Evolutionary conservation across 1,284 basidiomycete species (phyloP).

Genomic region (Moesziomyces antarcticus): DNA sequence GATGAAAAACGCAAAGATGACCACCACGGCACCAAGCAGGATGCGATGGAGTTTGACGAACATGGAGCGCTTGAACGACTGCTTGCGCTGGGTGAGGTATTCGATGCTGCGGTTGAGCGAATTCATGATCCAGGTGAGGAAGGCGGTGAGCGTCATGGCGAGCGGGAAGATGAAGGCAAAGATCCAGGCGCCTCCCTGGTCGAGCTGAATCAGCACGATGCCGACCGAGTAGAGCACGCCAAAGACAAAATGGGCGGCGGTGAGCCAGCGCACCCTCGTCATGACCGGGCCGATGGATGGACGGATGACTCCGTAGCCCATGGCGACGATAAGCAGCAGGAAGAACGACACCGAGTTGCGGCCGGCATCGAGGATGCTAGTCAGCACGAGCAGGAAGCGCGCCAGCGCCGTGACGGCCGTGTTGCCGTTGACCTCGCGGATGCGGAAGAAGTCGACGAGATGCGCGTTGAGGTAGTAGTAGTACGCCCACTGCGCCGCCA

Average conservation of each 20-base stretch:
- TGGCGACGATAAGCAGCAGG: slow-evolving; percentile 84
- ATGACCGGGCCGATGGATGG: slow-evolving; percentile 83
- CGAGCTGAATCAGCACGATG: slow-evolving; percentile 76
- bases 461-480: slow-evolving; percentile 61
- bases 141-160: slow-evolving; percentile 90
- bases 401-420: slow-evolving; percentile 53
- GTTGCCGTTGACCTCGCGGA: slow-evolving; percentile 43
- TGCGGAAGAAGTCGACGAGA: slow-evolving; percentile 59
- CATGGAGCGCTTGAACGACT: slow-evolving; percentile 66
- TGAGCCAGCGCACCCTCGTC: slow-evolving; percentile 80
- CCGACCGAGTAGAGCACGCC: slow-evolving; percentile 76
- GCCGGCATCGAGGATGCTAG: slow-evolving; percentile 83
- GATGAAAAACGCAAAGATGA: slow-evolving; percentile 86
- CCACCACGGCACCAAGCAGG: slow-evolving; percentile 82
- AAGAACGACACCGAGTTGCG: slow-evolving; percentile 95
- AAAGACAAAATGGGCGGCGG: slow-evolving; percentile 88
- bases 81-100: slow-evolving; percentile 59
- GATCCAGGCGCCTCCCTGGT: slow-evolving; percentile 70
- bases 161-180: slow-evolving; percentile 81
- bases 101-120: slow-evolving; percentile 62
- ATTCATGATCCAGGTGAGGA: slow-evolving; percentile 83
- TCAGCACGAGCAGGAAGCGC: slow-evolving; percentile 58
- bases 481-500: slow-evolving; percentile 74
- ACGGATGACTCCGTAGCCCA: slow-evolving; percentile 69
- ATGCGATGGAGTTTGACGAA: slow-evolving; percentile 80